Evolutionary conservation across 2,329 filamentous ascomycete genomes (phyloP).

Genomic region (Fusarium praegraminearum): DNA sequence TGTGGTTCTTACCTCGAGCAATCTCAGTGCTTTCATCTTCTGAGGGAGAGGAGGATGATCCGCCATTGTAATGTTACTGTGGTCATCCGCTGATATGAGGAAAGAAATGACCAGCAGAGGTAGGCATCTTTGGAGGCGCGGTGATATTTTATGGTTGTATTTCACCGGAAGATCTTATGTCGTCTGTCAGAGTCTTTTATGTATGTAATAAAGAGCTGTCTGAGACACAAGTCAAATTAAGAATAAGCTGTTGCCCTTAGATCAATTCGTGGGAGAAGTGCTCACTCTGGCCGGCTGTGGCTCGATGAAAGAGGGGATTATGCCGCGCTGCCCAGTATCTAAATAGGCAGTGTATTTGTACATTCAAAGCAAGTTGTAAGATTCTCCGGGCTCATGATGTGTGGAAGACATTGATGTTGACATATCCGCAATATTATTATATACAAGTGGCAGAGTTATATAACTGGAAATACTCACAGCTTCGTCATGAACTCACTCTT

Average conservation of each 20-base stretch:
- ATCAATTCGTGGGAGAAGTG: background rate
- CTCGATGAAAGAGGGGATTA: background rate
- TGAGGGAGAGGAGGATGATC: slow-evolving; percentile 1
- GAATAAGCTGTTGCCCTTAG: background rate
- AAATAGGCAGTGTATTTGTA: background rate
- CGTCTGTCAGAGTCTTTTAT: too few relatives aligned
- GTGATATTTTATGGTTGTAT: background rate
- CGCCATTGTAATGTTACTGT: background rate
- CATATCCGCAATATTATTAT: background rate
- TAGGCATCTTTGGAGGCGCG: too few relatives aligned
- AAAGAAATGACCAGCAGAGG: background rate
- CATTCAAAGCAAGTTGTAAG: background rate
- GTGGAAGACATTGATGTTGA: too few relatives aligned
- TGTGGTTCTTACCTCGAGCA: slow-evolving; percentile 30
- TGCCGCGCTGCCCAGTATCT: background rate
- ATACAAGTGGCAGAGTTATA: background rate
- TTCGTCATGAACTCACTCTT: slow-evolving; percentile 32
- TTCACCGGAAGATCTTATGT: background rate
- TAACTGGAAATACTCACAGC: slow-evolving; percentile 4
- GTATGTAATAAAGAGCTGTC: background rate
- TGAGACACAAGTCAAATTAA: background rate
- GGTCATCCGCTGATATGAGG: background rate
- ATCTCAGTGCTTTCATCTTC: slow-evolving; percentile 35
- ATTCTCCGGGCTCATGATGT: background rate
- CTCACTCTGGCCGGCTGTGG: background rate